phyloP scores from a whole-genome alignment of 192 early-diverging fungal genomes.

The Geranomyces michiganensis region DNA sequence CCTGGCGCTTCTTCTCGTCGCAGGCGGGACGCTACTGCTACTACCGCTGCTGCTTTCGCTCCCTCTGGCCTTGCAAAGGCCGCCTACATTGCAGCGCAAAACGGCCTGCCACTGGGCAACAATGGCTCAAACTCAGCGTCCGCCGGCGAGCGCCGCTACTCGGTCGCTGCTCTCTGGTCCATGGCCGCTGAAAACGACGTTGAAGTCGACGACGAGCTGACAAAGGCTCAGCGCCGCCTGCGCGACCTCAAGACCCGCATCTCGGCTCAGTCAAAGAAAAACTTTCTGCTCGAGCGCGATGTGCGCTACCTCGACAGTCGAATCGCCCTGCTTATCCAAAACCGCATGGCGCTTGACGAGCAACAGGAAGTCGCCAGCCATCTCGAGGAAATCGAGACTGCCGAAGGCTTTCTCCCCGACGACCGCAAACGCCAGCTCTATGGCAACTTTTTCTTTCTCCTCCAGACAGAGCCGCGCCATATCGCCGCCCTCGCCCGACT shows the following conservation, averaged over 20 bases:
- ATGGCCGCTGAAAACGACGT: slow-evolving; percentile 86
- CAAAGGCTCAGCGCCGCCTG: slow-evolving; percentile 81
- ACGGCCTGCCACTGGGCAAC: slow-evolving; percentile 47
- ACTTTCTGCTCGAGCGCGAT: slow-evolving; percentile 91
- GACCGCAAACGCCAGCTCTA: slow-evolving; percentile 81
- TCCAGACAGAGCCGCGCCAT: slow-evolving; percentile 89
- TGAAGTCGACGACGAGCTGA: slow-evolving; percentile 91
- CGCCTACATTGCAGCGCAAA: slow-evolving; percentile 48
- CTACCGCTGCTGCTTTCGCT: neutral
- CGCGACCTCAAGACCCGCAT: slow-evolving; percentile 86
- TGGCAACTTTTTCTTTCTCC: slow-evolving; percentile 89
- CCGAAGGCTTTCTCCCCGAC: slow-evolving; percentile 65
- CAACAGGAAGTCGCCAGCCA: slow-evolving; percentile 75
- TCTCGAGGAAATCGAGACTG: slow-evolving; percentile 66
- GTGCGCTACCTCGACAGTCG: slow-evolving; percentile 89
- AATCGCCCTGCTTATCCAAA: slow-evolving; percentile 91
- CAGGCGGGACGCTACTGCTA: neutral
- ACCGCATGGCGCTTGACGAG: slow-evolving; percentile 91
- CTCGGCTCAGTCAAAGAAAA: slow-evolving; percentile 92
- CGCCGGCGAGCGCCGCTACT: slow-evolving; percentile 44
- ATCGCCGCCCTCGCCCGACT: slow-evolving; percentile 84
- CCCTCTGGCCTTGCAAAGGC: slow-evolving; percentile 47
- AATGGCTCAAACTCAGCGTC: neutral
- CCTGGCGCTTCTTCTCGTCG: neutral
- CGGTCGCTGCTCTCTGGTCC: slow-evolving; percentile 56